Percentiles rank a stretch among this genome's conserved stretches.
Evolutionary conservation across 371 early-diverging fungal species (phyloP).

Genomic region (Smittium culicis): DNA sequence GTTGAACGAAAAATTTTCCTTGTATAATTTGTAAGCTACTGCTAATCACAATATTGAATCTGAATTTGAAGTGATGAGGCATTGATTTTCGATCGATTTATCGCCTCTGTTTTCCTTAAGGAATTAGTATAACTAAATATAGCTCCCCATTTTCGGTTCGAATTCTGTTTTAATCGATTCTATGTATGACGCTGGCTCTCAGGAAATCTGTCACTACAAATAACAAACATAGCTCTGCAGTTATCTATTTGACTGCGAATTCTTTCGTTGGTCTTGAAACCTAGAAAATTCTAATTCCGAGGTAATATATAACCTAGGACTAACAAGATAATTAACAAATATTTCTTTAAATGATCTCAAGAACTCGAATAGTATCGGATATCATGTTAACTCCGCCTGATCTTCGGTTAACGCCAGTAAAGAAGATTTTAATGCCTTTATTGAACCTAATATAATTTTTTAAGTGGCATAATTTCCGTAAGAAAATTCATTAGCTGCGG

Average conservation of each 20-base stretch:
- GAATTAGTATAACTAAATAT: no score
- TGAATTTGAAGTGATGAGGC: no score
- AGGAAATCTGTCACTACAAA: no score
- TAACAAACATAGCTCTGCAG: not conserved
- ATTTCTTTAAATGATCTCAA: not conserved
- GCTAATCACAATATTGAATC: no score
- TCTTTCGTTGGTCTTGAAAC: not conserved
- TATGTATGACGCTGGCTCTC: no score
- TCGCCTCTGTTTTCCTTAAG: no score
- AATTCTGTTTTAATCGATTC: no score
- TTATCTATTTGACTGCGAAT: not conserved
- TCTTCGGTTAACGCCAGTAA: not conserved
- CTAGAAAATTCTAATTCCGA: not conserved
- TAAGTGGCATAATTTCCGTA: not conserved
- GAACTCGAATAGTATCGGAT: not conserved
- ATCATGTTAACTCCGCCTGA: not conserved
- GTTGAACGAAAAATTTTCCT: no score
- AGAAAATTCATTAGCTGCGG: not conserved
- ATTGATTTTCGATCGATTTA: no score
- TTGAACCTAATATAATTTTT: not conserved
- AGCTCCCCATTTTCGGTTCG: no score
- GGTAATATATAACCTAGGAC: not conserved
- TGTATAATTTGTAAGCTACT: no score
- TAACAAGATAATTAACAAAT: not conserved
- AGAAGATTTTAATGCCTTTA: not conserved